phyloP scores from a whole-genome alignment of 176 grass and related monocot genomes.

The Phragmites australis region DNA sequence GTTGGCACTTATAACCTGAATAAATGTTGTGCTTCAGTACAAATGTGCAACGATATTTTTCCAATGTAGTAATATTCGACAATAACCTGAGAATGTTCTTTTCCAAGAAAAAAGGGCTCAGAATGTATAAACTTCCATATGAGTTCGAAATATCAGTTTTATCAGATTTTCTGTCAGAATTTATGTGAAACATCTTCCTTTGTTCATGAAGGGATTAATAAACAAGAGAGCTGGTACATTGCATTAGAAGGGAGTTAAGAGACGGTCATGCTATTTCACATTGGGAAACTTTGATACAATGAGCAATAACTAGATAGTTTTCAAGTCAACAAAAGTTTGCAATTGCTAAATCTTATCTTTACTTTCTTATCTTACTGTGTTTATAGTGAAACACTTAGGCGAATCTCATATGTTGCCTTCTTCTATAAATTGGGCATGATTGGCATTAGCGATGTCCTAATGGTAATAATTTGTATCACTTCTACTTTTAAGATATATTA shows the following conservation, averaged over 20 bases:
- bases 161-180: not conserved
- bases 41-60: not conserved
- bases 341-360: not conserved
- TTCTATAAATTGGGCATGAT: slow-evolving; percentile 87
- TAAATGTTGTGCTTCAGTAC: not conserved
- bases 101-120: not conserved
- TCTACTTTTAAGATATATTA: not conserved
- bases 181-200: not conserved
- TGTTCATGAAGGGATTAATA: not conserved
- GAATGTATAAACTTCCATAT: not conserved
- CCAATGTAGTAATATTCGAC: not conserved
- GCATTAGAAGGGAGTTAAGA: not conserved
- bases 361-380: slow-evolving; percentile 26
- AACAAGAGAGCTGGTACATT: not conserved
- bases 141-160: not conserved
- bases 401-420: slow-evolving; percentile 71
- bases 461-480: slow-evolving; percentile 52
- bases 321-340: not conserved
- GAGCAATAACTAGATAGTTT: not conserved
- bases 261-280: not conserved
- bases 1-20: not conserved
- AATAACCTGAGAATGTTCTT: not conserved
- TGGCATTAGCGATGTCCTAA: slow-evolving; percentile 66
- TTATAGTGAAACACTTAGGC: slow-evolving; percentile 58
- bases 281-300: not conserved